Evolutionary conservation across 179 eudicot species (phyloP), one percentile per base, ranked within the genome.

Genomic region (Drosera spatulata): DNA sequence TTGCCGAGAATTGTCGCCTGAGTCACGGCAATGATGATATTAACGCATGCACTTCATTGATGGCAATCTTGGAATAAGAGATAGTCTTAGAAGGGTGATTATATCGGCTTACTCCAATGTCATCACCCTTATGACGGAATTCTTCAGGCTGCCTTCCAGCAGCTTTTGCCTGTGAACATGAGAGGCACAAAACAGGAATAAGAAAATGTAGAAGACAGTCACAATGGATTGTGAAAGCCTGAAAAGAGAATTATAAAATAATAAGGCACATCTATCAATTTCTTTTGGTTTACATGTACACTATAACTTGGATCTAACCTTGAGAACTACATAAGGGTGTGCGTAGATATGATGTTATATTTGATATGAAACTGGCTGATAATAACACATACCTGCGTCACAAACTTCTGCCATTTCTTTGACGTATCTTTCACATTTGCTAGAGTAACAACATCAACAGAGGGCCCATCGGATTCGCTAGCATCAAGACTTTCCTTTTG

Each of bases 361-460:
- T 11, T 15, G 10, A 37, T 4, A 60, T 22, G 55, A 48, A 61
- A 61, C 0, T 38, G 39, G 49, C 45, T 4, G 11, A 61, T 37
- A 48, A 33, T 42, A 56, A 53, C 15, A 77, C 73, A 78, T 62
- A 88, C 98, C 81, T 85, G 81, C 62, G 86, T 71, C 65, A 91
- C 95, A 78, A 82, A 85, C 62, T 85, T 91, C 68, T 75, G 84
- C 98, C 98, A 91, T 67, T 84, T 91, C 77, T 91, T 80, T 61
- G 98, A 75, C 83, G 75, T 85, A 22, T 91, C 95, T 65, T 81
- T 91, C 55, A 77, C 82, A 61, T 69, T 70, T 45, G 72, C 69
- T 1, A 78, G 77, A 71, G 84, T 72, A 52, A 71, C 78, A 14
- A 62, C 22, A 61, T 58, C 87, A 65, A 69, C 62, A 3, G 83